Conservation (phyloP, 768 basidiomycete species). For the Rossbeevera mucosa region DNA sequence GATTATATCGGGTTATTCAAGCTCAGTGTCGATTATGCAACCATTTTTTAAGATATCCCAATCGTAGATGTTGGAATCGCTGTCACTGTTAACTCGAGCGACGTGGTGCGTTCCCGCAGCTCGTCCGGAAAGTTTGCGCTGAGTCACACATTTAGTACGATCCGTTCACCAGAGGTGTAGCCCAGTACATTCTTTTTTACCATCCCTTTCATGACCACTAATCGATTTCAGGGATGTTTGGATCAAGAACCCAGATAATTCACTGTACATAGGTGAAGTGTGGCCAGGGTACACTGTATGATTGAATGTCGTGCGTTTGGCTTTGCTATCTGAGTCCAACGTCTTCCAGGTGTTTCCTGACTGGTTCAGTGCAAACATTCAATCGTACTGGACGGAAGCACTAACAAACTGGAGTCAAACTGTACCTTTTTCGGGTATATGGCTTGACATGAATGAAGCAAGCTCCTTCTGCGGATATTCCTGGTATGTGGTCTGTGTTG, state of each 20-base stretch:
- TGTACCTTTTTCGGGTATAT: slow-evolving; percentile 55
- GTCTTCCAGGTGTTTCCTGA: slow-evolving; percentile 48
- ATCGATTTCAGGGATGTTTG: slow-evolving; percentile 49
- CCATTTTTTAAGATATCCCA: slow-evolving; percentile 47
- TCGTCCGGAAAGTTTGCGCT: not conserved
- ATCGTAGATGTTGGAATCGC: slow-evolving; percentile 63
- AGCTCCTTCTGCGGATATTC: slow-evolving; percentile 60
- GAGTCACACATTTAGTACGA: slow-evolving; percentile 44
- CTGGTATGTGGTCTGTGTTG: slow-evolving; percentile 31
- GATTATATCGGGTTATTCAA: not conserved
- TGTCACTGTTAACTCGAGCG: slow-evolving; percentile 52
- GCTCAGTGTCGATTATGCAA: not conserved
- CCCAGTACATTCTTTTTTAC: slow-evolving; percentile 37
- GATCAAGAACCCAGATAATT: slow-evolving; percentile 67
- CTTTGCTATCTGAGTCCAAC: not conserved
- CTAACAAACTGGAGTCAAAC: slow-evolving; percentile 47
- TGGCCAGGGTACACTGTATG: slow-evolving; percentile 74
- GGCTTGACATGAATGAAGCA: slow-evolving; percentile 67
- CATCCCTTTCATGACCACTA: not conserved
- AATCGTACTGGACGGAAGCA: slow-evolving; percentile 55
- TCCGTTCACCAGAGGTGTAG: slow-evolving; percentile 58
- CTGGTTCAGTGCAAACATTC: slow-evolving; percentile 51
- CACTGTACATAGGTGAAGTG: slow-evolving; percentile 68
- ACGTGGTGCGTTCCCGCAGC: slow-evolving; percentile 42
- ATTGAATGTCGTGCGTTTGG: not conserved